These are phyloP conservation scores for Nothophaeocryptopus gaeumannii DNA, from an alignment of 2,329 filamentous ascomycete species.

Conservation along the genomic window DNA sequence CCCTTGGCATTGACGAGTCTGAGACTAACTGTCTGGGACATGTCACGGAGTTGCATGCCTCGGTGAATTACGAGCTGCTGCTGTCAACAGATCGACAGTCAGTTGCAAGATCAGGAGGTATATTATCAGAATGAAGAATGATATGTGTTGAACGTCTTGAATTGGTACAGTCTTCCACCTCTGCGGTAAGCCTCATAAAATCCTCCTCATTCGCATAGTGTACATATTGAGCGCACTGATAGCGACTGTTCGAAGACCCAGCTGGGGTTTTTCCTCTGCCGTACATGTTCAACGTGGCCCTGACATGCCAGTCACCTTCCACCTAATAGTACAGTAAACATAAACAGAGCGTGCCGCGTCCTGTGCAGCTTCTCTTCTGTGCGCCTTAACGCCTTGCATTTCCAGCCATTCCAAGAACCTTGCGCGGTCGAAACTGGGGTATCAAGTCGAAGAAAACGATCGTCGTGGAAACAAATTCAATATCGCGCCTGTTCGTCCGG, in stretches of 20 bases:
- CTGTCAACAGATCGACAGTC: not conserved
- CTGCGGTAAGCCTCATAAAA: not conserved
- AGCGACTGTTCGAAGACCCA: constrained; percentile 14
- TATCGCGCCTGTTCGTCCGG: constrained; percentile 11
- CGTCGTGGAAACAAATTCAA: constrained; percentile 28
- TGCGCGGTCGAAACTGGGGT: constrained; percentile 26
- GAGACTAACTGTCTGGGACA: no score
- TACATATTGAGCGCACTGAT: constrained; percentile 22
- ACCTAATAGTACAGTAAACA: no score
- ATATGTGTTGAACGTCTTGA: not conserved
- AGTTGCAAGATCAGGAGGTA: not conserved
- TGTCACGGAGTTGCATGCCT: no score
- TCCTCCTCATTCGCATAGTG: constrained; percentile 7
- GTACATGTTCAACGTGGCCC: constrained; percentile 10
- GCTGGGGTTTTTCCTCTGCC: constrained; percentile 10
- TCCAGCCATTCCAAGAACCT: constrained; percentile 13
- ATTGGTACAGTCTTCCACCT: constrained; percentile 5
- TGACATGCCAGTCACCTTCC: no score
- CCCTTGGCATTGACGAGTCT: no score
- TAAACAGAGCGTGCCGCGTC: constrained; percentile 2
- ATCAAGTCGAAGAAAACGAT: constrained; percentile 36
- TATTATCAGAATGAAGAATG: not conserved
- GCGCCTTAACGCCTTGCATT: constrained; percentile 20
- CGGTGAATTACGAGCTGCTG: not conserved
- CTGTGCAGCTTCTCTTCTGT: constrained; percentile 7